phyloP scores from a whole-genome alignment of 1,284 basidiomycete genomes.

The Mycena citricolor region DNA sequence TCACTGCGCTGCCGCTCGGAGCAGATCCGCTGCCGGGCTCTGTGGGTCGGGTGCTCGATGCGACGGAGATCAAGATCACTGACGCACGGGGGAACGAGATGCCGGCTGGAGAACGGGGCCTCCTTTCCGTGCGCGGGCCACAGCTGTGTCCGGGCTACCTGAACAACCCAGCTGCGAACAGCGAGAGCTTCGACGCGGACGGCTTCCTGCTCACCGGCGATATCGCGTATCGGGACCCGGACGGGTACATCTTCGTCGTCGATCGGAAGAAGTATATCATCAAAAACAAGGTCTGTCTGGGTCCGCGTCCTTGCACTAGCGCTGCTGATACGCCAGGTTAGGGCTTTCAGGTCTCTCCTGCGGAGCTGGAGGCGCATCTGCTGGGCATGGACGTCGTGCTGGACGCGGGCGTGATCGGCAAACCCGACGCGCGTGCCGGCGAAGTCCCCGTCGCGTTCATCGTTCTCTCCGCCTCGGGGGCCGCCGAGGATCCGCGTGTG shows the following conservation, averaged over 20 bases:
- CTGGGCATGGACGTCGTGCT: conserved; percentile 1
- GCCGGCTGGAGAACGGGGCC: background rate
- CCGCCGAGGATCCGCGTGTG: background rate
- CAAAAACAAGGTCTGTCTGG: conserved; percentile 8
- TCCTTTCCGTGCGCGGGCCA: conserved; percentile 1
- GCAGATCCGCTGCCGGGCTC: background rate
- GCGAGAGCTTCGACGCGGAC: background rate
- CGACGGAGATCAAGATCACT: background rate
- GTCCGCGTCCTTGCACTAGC: too few species aligned
- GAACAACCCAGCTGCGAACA: background rate
- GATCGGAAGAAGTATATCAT: background rate
- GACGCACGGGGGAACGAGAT: background rate
- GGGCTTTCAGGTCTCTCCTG: conserved; percentile 12
- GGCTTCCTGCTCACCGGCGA: conserved; percentile 1
- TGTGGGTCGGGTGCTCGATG: background rate
- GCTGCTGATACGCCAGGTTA: too few species aligned
- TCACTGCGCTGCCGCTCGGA: background rate
- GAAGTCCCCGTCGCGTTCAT: conserved; percentile 9
- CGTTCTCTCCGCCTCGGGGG: conserved; percentile 1
- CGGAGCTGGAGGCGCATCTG: conserved; percentile 9
- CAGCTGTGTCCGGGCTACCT: conserved; percentile 2
- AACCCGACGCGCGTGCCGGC: conserved; percentile 2
- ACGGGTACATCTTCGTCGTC: conserved; percentile 1
- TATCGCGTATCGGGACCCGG: background rate
- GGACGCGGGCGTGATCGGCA: conserved; percentile 4